A percentile compares a stretch with the other conserved stretches of the same genome.
These are phyloP conservation scores for Phaeomoniella chlamydospora DNA, from an alignment of 2,329 filamentous ascomycete species.

Conservation along the genomic window DNA sequence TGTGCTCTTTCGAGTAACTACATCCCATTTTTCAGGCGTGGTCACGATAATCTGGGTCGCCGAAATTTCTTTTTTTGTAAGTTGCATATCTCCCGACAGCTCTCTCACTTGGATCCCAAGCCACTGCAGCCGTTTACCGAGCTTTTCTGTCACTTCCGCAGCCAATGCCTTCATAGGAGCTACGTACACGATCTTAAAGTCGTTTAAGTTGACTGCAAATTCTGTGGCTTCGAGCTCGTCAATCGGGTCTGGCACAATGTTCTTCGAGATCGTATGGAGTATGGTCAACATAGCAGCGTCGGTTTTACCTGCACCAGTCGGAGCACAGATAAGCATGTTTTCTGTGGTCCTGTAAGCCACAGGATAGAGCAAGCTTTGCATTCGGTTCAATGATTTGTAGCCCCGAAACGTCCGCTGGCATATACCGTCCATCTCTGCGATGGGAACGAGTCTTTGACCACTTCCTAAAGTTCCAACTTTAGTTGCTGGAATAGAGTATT, in stretches of 20 bases:
- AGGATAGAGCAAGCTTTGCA: slow-evolving; percentile 94
- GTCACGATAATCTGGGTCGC: slow-evolving; percentile 97
- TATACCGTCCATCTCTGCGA: slow-evolving; percentile 73
- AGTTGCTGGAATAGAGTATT: slow-evolving; percentile 73
- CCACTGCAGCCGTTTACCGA: slow-evolving; percentile 85
- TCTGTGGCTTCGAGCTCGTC: slow-evolving; percentile 60
- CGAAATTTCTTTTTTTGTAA: slow-evolving; percentile 91
- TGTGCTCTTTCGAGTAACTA: slow-evolving; percentile 91
- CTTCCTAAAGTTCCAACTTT: slow-evolving; percentile 60
- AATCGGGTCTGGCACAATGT: slow-evolving; percentile 64
- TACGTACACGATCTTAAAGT: slow-evolving; percentile 98
- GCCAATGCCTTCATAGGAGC: slow-evolving; percentile 98
- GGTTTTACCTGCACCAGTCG: slow-evolving; percentile 96
- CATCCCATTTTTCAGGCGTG: slow-evolving; percentile 98
- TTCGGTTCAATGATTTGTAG: slow-evolving; percentile 86
- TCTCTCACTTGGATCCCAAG: slow-evolving; percentile 84
- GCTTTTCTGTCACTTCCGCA: slow-evolving; percentile 88
- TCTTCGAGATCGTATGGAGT: slow-evolving; percentile 76
- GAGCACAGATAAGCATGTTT: slow-evolving; percentile 97
- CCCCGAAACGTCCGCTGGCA: slow-evolving; percentile 87
- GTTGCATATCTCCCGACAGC: slow-evolving; percentile 95
- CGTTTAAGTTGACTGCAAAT: slow-evolving; percentile 68
- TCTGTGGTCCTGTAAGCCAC: slow-evolving; percentile 92
- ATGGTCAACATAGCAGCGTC: slow-evolving; percentile 97
- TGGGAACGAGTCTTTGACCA: slow-evolving; percentile 62